Conservation (phyloP, 1,139 yeast species). For the Geotrichum restrictum region DNA sequence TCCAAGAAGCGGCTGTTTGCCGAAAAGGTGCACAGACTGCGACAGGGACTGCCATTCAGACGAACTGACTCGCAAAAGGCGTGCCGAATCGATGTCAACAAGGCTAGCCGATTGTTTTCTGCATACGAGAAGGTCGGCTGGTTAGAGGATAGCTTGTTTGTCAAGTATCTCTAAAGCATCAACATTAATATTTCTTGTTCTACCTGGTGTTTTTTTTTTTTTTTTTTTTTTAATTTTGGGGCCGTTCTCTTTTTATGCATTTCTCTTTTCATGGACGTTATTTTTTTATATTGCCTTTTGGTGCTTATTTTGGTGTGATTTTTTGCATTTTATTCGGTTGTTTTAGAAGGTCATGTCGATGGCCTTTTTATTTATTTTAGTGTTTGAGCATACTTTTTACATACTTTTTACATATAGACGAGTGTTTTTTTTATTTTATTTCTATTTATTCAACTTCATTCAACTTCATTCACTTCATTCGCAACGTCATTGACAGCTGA, state of each 20-base stretch:
- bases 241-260: not conserved
- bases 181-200: not conserved
- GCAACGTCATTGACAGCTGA: too few relatives aligned
- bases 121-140: conserved; percentile 95
- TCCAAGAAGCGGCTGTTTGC: conserved; percentile 85
- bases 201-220: not conserved
- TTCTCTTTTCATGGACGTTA: not conserved
- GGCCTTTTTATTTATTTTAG: not conserved
- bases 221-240: not conserved
- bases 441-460: too few relatives aligned
- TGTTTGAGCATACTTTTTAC: not conserved
- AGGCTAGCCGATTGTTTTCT: conserved; percentile 86
- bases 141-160: conserved; percentile 77
- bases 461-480: too few relatives aligned
- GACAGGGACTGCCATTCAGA: conserved; percentile 77
- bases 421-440: not conserved
- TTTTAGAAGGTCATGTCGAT: not conserved
- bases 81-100: conserved; percentile 93
- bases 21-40: conserved; percentile 78
- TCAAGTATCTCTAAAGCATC: conserved; percentile 43
- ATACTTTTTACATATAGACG: too few relatives aligned
- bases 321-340: not conserved
- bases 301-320: not conserved
- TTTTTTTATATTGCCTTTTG: not conserved
- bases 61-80: conserved; percentile 98